These are phyloP conservation scores for Xylariales sp. DNA, from an alignment of 2,329 filamentous ascomycete genomes.

Conservation along the genomic window DNA sequence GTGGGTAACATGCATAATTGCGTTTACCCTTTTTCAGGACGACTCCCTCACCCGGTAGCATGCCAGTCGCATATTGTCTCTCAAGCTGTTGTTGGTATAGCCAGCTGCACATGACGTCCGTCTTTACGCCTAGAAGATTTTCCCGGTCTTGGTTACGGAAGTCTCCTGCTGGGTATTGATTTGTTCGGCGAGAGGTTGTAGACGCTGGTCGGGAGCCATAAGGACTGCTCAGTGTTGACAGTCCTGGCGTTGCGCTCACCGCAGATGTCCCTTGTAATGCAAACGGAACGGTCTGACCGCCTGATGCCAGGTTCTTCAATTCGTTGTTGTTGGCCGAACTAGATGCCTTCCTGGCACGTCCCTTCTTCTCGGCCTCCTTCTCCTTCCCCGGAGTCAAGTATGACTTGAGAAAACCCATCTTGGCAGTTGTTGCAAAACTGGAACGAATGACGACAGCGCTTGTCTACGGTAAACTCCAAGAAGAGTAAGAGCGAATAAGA, in stretches of 20 bases:
- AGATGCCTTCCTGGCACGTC: constrained; percentile 14
- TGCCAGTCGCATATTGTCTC: constrained; percentile 33
- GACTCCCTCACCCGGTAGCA: constrained; percentile 33
- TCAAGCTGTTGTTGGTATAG: constrained; percentile 59
- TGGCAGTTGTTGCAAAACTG: constrained; percentile 9
- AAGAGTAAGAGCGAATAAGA: not conserved
- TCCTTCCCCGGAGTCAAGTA: constrained; percentile 27
- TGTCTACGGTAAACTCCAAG: constrained; percentile 3
- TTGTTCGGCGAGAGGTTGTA: constrained; percentile 16
- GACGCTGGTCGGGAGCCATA: constrained; percentile 19
- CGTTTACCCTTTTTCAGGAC: constrained; percentile 35
- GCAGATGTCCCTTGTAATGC: constrained; percentile 10
- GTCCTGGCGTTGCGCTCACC: constrained; percentile 15
- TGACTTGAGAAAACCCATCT: constrained; percentile 29
- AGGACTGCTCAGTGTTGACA: constrained; percentile 15
- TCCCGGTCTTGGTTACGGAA: constrained; percentile 36
- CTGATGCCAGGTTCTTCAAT: constrained; percentile 10
- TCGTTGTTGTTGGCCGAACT: constrained; percentile 16
- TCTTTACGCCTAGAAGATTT: constrained; percentile 48
- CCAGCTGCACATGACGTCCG: constrained; percentile 60
- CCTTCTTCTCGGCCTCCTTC: constrained; percentile 15
- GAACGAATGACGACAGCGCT: constrained; percentile 12
- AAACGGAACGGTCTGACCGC: constrained; percentile 7
- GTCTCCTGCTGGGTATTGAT: constrained; percentile 33
- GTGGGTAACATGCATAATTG: constrained; percentile 34